Percentiles rank a stretch among this genome's conserved stretches.
Conservation (phyloP, 2,329 filamentous ascomycete species). For the Xylaria sp. region DNA sequence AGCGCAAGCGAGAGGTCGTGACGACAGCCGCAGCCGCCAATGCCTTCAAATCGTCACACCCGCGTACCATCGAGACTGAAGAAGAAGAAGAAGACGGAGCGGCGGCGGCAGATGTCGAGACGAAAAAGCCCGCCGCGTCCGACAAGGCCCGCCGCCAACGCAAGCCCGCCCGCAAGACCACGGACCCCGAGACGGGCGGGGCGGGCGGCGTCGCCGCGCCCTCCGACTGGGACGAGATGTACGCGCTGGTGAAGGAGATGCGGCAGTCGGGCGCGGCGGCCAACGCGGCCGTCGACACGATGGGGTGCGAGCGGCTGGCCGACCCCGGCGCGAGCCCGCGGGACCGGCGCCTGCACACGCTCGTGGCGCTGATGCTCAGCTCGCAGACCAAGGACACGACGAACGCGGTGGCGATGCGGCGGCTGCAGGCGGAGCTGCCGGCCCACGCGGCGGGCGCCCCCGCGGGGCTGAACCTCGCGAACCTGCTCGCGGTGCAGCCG, state of each 20-base stretch:
- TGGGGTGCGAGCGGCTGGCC: conserved; percentile 87
- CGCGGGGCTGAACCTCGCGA: conserved; percentile 69
- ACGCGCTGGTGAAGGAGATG: conserved; percentile 78
- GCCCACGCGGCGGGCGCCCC: conserved; percentile 48
- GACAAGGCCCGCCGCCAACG: conserved; percentile 28
- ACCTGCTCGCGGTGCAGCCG: conserved; percentile 73
- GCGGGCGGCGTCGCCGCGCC: conserved; percentile 29
- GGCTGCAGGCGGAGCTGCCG: conserved; percentile 74
- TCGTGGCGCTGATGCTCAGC: conserved; percentile 86
- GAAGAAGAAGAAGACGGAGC: conserved; percentile 18
- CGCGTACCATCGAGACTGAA: conserved; percentile 20
- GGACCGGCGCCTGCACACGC: conserved; percentile 78
- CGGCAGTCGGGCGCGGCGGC: conserved; percentile 57
- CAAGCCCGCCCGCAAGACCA: conserved; percentile 33
- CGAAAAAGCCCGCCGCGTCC: conserved; percentile 1
- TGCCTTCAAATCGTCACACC: conserved; percentile 3
- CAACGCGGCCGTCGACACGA: conserved; percentile 91
- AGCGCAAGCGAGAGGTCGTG: conserved; percentile 33
- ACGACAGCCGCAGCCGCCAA: conserved; percentile 7
- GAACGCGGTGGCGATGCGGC: conserved; percentile 79
- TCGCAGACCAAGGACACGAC: conserved; percentile 94
- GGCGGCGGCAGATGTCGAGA: not conserved
- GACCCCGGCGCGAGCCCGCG: conserved; percentile 50
- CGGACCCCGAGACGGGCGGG: conserved; percentile 27
- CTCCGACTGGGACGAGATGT: conserved; percentile 71